Evolutionary conservation across 306 rosid genomes (phyloP).

Genomic region (Pachyrhizus erosus): DNA sequence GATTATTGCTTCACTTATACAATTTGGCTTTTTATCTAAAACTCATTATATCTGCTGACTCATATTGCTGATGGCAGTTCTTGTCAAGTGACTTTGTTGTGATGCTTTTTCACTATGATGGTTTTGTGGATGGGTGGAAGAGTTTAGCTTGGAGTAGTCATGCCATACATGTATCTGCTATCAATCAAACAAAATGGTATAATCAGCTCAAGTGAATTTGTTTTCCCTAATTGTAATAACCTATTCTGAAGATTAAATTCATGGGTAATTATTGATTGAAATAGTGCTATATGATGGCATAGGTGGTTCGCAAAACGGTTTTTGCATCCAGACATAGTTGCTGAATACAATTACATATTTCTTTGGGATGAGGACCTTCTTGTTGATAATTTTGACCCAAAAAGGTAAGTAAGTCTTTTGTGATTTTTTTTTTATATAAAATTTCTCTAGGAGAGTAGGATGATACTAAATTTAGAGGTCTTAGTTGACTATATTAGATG

Average conservation of each 20-base stretch:
- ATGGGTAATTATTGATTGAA: conserved; percentile 4
- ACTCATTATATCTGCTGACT: conserved; percentile 31
- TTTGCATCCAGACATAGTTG: conserved; percentile 92
- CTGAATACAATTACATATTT: conserved; percentile 77
- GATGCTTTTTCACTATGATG: conserved; percentile 70
- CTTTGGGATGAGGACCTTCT: conserved; percentile 99
- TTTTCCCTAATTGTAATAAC: conserved; percentile 3
- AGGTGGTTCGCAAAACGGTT: conserved; percentile 99
- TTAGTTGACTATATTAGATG: conserved; percentile 4
- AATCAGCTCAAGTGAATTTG: conserved; percentile 15
- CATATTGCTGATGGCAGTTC: conserved; percentile 48
- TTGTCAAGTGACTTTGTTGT: conserved; percentile 53
- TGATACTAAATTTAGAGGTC: conserved; percentile 18
- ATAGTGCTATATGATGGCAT: conserved; percentile 18
- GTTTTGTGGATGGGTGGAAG: conserved; percentile 58
- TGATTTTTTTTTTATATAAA: background rate
- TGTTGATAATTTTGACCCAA: conserved; percentile 80
- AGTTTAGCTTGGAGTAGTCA: conserved; percentile 53
- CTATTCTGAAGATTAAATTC: conserved; percentile 16
- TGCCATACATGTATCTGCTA: conserved; percentile 61
- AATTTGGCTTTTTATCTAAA: conserved; percentile 17
- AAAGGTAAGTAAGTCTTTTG: conserved; percentile 62
- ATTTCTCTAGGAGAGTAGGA: conserved; percentile 8
- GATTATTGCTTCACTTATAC: conserved; percentile 27
- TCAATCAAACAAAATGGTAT: conserved; percentile 68